Evolutionary conservation across 352 stramenopile species (phyloP), one percentile per base, ranked within the genome.

Genomic region (Globisporangium heterothallicum): DNA sequence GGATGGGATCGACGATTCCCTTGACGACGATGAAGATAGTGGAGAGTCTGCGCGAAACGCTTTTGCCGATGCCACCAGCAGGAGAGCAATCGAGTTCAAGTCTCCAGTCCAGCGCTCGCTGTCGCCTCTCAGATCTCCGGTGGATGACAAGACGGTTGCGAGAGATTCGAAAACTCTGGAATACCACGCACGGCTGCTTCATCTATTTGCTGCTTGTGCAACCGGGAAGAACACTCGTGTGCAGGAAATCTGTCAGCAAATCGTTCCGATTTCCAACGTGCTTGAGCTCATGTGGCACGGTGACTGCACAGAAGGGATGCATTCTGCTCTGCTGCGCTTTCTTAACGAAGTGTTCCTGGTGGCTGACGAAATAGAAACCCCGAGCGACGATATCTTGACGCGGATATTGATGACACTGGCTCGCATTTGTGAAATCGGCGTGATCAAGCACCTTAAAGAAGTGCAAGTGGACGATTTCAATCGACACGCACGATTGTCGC

Each of bases 211-310:
- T 26, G 72, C 70, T 16, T 86, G 77, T 42, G 78, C 72, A 1
- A 70, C 61, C 0, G 76, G 76, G 3, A 84, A 82, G 55, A 87
- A 85, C 29, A 78, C 68, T 6, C 67, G 67, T 12, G 72, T 71
- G 5, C 76, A 87, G 55, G 72, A 85, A 44, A 84, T 85, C 25
- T 87, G 76, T 18, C 76, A 87, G 56, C 73, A 87, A 49, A 71
- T 85, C 27, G 34, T 85, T 18, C 65, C 76, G 4, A 50, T 87
- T n/a, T 40, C 42, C 10, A 74, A 59, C 38, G 54, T 78, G 9
- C 42, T 82, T 27, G 59, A 79, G 32, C 34, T 87, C 30, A 25
- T 85, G 16, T 43, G 42, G 12, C 55, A 79, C 29, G 27, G 26
- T 0, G 27, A 79, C 3, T 83, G 73, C 48, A 78, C 73, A 0